Conservation (phyloP, 73 alveolate genomes). For the Durusdinium trenchii region DNA sequence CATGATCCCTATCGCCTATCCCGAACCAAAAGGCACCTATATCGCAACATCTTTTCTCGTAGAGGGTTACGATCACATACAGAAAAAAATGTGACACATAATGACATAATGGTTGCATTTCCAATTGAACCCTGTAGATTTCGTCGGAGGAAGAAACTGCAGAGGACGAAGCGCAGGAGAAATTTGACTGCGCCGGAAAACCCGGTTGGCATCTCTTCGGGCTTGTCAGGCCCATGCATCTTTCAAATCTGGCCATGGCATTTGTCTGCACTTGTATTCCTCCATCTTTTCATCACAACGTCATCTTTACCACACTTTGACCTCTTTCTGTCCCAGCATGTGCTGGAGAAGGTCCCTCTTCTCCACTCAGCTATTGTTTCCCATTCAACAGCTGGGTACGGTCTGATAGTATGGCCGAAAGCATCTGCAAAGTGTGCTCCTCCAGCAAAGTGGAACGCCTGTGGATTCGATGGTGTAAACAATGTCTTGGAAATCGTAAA, state of each 20-base stretch:
- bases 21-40: no score
- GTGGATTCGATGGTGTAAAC: conserved; percentile 9
- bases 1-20: no score
- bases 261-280: conserved; percentile 14
- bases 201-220: conserved; percentile 1
- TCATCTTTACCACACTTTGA: not conserved
- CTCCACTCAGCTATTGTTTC: conserved; percentile 1
- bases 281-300: not conserved
- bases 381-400: not conserved
- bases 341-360: conserved; percentile 11
- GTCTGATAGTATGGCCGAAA: not conserved
- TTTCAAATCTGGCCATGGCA: not conserved
- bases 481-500: conserved; percentile 30
- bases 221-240: not conserved
- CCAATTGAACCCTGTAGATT: not conserved
- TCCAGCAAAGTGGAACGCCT: not conserved
- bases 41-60: no score
- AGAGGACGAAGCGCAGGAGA: not conserved
- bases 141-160: not conserved
- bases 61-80: no score
- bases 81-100: not conserved
- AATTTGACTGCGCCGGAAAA: conserved; percentile 25
- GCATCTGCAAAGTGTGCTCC: conserved; percentile 24
- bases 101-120: not conserved
- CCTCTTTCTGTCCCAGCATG: conserved; percentile 19